Conservation (phyloP, 164 flowering plant genomes). For the Berberis thunbergii region DNA sequence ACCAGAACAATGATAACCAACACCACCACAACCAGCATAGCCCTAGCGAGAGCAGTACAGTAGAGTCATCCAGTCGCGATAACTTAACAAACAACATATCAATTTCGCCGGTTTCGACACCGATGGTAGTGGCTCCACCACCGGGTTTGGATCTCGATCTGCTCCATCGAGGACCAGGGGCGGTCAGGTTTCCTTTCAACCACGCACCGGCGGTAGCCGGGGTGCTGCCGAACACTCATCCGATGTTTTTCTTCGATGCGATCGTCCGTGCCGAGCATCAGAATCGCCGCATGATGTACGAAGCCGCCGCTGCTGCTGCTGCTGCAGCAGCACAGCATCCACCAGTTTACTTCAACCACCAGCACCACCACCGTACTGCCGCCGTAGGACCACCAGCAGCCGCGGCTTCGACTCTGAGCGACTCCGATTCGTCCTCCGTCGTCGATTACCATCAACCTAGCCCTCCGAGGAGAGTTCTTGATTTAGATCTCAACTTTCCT, state of each 20-base stretch:
- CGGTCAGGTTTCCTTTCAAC: slow-evolving; percentile 11
- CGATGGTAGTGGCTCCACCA: slow-evolving; percentile 7
- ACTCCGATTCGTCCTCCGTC: slow-evolving; percentile 53
- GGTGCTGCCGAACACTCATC: slow-evolving; percentile 15
- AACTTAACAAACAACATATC: not conserved
- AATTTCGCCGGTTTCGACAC: slow-evolving; percentile 1
- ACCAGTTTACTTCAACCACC: not conserved
- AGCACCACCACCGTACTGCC: not conserved
- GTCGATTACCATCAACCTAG: slow-evolving; percentile 21
- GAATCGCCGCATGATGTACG: not conserved
- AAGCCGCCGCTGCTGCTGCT: not conserved
- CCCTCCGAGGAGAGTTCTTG: slow-evolving; percentile 15
- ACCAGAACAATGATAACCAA: slow-evolving; percentile 2
- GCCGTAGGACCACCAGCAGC: not conserved
- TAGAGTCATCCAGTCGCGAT: slow-evolving; percentile 42
- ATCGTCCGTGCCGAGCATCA: slow-evolving; percentile 14
- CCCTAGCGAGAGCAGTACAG: slow-evolving; percentile 73
- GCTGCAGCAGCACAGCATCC: not conserved
- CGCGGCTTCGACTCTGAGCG: slow-evolving; percentile 28
- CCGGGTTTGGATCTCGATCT: slow-evolving; percentile 28
- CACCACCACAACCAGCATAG: slow-evolving; percentile 16
- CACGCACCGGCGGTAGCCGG: not conserved
- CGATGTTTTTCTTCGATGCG: slow-evolving; percentile 32
- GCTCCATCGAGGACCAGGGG: slow-evolving; percentile 12
- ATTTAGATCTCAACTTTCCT: slow-evolving; percentile 50